Evolutionary conservation across 2,329 filamentous ascomycete species (phyloP).

Genomic region (Aspergillus transmontanensis): DNA sequence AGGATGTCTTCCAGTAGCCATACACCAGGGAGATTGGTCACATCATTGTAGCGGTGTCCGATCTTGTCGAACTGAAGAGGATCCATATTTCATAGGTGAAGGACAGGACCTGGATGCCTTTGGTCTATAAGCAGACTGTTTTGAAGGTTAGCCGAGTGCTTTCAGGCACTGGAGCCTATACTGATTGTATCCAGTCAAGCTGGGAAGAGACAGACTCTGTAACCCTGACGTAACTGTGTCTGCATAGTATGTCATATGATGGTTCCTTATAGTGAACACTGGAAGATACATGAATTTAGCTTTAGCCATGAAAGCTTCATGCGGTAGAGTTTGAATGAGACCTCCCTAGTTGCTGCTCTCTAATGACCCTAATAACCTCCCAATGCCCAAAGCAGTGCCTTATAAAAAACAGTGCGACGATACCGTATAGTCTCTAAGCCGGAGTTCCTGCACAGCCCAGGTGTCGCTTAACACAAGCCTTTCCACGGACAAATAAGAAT

Average conservation of each 20-base stretch:
- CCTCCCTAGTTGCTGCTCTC: too few species aligned
- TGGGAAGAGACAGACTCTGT: background rate
- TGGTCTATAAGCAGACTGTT: background rate
- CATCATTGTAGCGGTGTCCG: background rate
- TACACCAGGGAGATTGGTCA: background rate
- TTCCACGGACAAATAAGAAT: too few species aligned
- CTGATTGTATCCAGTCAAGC: background rate
- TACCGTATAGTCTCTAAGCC: too few species aligned
- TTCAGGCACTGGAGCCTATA: background rate
- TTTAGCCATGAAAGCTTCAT: background rate
- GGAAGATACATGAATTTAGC: background rate
- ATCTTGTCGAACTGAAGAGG: background rate
- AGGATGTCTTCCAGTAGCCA: background rate
- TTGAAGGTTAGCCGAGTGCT: background rate
- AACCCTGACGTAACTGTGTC: background rate
- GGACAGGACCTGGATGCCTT: background rate
- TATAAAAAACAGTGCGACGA: too few species aligned
- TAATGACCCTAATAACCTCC: too few species aligned
- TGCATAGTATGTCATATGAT: background rate
- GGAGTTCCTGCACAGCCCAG: too few species aligned
- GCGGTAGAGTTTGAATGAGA: too few species aligned
- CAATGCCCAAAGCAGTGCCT: too few species aligned
- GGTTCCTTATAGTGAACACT: fast-evolving
- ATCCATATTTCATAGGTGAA: background rate
- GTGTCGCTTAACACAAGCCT: too few species aligned